Percentiles rank a stretch among this genome's conserved stretches.
Evolutionary conservation across 148 eudicot species (phyloP).

Genomic region (Chenopodium quinoa): DNA sequence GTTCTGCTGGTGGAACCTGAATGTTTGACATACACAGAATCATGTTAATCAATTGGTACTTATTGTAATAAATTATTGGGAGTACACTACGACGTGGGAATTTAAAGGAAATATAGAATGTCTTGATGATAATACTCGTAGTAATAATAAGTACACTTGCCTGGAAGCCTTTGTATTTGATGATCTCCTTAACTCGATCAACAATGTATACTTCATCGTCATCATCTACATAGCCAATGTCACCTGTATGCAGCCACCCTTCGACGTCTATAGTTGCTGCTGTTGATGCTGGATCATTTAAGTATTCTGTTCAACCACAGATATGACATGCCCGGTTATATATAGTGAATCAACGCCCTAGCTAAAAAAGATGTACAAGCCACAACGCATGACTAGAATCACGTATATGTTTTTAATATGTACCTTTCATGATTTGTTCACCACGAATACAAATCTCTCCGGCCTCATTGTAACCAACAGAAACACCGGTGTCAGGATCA

Average conservation of each 20-base stretch:
- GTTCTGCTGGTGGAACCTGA: slow-evolving; percentile 83
- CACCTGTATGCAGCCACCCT: slow-evolving; percentile 94
- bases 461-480: slow-evolving; percentile 57
- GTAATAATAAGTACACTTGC: slow-evolving; percentile 5
- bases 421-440: slow-evolving; percentile 96
- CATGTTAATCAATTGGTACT: neutral
- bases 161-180: slow-evolving; percentile 91
- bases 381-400: too few species aligned
- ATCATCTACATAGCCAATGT: slow-evolving; percentile 82
- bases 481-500: slow-evolving; percentile 59
- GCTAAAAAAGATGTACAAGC: too few species aligned
- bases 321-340: too few species aligned
- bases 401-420: neutral
- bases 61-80: too few species aligned
- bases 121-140: too few species aligned
- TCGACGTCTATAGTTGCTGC: slow-evolving; percentile 63
- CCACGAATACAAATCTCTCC: slow-evolving; percentile 96
- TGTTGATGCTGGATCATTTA: slow-evolving; percentile 73
- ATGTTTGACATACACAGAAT: neutral
- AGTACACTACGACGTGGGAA: too few species aligned
- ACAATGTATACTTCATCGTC: slow-evolving; percentile 83
- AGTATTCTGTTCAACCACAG: slow-evolving; percentile 46
- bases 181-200: slow-evolving; percentile 78
- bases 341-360: neutral
- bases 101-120: too few species aligned